Evolutionary conservation across 352 stramenopile species (phyloP).

Genomic region (Pythium myriotylum): DNA sequence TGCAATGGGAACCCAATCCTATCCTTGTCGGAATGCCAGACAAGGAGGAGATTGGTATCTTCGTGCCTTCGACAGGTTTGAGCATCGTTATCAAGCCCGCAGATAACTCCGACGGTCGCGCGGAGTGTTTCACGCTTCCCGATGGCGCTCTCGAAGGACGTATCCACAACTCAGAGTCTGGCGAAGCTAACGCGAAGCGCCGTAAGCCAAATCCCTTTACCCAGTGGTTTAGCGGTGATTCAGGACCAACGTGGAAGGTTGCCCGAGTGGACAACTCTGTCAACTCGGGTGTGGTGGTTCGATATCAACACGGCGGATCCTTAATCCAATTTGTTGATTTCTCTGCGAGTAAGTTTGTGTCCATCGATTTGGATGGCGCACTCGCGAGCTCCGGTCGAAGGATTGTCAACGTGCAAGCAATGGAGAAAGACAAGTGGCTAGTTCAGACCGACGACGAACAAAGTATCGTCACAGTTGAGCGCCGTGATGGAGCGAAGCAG

Average conservation of each 20-base stretch:
- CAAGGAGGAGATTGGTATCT: constrained; percentile 50
- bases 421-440: constrained; percentile 48
- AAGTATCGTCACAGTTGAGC: constrained; percentile 37
- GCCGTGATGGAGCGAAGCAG: constrained; percentile 14
- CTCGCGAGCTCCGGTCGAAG: constrained; percentile 19
- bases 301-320: constrained; percentile 53
- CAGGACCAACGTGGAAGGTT: constrained; percentile 29
- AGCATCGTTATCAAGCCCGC: constrained; percentile 49
- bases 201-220: constrained; percentile 45
- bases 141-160: constrained; percentile 54
- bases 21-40: constrained; percentile 50
- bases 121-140: constrained; percentile 55
- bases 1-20: constrained; percentile 59
- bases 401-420: constrained; percentile 43
- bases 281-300: constrained; percentile 43
- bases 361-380: constrained; percentile 42
- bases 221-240: constrained; percentile 45
- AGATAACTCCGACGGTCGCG: constrained; percentile 41
- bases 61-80: constrained; percentile 62
- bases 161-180: constrained; percentile 29
- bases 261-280: constrained; percentile 14
- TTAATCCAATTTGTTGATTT: constrained; percentile 65
- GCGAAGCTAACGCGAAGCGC: constrained; percentile 16
- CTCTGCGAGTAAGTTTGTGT: constrained; percentile 38
- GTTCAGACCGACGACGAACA: constrained; percentile 45